phyloP scores from a whole-genome alignment of 352 stramenopile genomes.

The Phytophthora rubi region DNA sequence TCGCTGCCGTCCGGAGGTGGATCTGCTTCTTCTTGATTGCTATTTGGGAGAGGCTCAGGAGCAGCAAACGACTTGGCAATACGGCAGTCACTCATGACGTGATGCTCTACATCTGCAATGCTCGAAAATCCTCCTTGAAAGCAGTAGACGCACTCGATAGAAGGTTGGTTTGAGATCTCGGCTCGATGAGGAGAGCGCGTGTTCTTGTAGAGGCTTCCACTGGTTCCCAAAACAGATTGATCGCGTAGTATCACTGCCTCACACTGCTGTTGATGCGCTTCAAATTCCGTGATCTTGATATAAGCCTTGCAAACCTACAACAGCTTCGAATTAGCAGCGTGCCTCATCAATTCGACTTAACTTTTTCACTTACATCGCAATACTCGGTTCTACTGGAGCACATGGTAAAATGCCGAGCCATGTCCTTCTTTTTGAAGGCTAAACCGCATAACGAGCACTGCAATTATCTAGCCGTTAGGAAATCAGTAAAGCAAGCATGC shows the following conservation, averaged over 20 bases:
- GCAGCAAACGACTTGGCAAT: slow-evolving; percentile 48
- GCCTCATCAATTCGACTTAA: neutral
- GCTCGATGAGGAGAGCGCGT: neutral
- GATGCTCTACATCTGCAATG: slow-evolving; percentile 34
- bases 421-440: slow-evolving; percentile 55
- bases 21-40: slow-evolving; percentile 27
- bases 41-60: neutral
- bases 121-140: slow-evolving; percentile 33
- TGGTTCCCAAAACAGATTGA: neutral
- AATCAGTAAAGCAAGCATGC: neutral
- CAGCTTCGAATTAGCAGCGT: slow-evolving; percentile 9
- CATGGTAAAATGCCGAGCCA: slow-evolving; percentile 35
- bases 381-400: slow-evolving; percentile 62
- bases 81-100: slow-evolving; percentile 44
- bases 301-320: slow-evolving; percentile 55
- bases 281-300: slow-evolving; percentile 49
- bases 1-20: neutral
- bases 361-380: slow-evolving; percentile 49
- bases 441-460: slow-evolving; percentile 61
- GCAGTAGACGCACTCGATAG: slow-evolving; percentile 59
- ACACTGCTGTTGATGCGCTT: slow-evolving; percentile 17
- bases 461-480: neutral
- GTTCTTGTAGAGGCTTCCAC: neutral
- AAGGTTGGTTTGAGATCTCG: neutral
- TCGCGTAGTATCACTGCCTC: neutral